These are phyloP conservation scores for Fomitopsis serialis DNA, from an alignment of 768 basidiomycete genomes.

Conservation along the genomic window DNA sequence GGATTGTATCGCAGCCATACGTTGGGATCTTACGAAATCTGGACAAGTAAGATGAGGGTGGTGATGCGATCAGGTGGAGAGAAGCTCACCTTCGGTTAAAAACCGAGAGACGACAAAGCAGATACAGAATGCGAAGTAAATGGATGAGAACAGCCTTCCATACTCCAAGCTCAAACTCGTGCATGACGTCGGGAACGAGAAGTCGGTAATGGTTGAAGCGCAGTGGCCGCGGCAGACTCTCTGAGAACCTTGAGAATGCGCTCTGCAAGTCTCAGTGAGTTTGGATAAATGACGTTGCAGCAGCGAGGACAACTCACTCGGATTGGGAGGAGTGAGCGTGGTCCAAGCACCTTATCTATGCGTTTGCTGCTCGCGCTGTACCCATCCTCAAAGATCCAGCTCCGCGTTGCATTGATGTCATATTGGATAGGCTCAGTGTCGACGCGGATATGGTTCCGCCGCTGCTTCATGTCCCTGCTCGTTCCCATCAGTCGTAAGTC, in stretches of 20 bases:
- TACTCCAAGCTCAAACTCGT: conserved; percentile 23
- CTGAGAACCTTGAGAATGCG: no score
- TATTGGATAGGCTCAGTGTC: not conserved
- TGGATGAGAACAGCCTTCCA: conserved; percentile 27
- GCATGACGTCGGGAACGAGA: no score
- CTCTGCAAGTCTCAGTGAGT: no score
- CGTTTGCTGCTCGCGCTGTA: not conserved
- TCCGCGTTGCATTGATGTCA: not conserved
- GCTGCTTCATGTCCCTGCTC: not conserved
- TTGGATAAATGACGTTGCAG: no score
- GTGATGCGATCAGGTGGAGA: no score
- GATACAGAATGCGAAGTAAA: conserved; percentile 18
- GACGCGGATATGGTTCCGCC: not conserved
- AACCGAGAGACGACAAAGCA: not conserved
- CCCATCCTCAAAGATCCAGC: not conserved
- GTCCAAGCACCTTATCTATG: no score
- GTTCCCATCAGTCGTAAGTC: conserved; percentile 26
- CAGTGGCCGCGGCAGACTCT: no score
- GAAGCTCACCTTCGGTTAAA: no score
- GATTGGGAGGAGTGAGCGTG: no score
- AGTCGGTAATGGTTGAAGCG: no score
- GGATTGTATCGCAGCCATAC: conserved; percentile 20
- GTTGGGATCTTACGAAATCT: conserved; percentile 18
- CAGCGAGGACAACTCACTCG: no score
- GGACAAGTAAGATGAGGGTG: not conserved